Base-by-base conservation (phyloP, 2,329 filamentous ascomycete genomes). In the Gaeumannomyces tritici region DNA sequence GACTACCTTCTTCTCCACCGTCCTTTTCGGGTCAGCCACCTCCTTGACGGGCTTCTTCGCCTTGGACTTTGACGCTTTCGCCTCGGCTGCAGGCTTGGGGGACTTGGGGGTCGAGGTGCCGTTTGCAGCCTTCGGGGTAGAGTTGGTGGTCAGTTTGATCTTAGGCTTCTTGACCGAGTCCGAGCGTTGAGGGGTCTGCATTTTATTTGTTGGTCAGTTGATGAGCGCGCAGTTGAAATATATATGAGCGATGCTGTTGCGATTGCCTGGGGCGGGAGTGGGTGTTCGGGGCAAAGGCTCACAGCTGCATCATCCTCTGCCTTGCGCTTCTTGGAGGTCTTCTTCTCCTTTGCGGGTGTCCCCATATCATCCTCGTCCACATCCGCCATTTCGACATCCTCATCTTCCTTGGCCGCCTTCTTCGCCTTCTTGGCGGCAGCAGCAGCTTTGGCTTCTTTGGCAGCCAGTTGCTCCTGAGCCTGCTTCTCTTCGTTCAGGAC, bases 321-420 rank as follows among this genome's bases (percentile, higher is more conserved):
- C 83, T 96, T 96, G 69, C 92, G 88, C 83, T 96, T 96, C 83
- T 89, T 90, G 8, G 81, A 71, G 2, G 54, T 7, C 71, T 82
- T 82, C 73, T 83, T 82, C 64, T 77, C 74, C 68, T 76, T 74
- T 59, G 71, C 69, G 28, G 74, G 69, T 51, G 42, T 51, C 8
- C 42, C 42, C 21, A 51, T 81, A 63, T 83, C 82, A 29, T 88
- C 85, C 42, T 83, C 80, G 26, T 76, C 76, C 47, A 73, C 78
- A 66, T 89, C 86, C 55, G 79, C 80, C 80, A 89, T 87, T 4
- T 87, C 85, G 12, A 81, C 70, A 65, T 87, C 83, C 29, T 83
- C 83, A 13, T 74, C 78, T 70, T 80, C 83, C 73, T 79, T 82
- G 68, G 82, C 79, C 60, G 71, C 73, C 66, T 80, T 78, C 70